Conservation (phyloP, 495 filamentous ascomycete species). For the Hypoxylon lenormandii region DNA sequence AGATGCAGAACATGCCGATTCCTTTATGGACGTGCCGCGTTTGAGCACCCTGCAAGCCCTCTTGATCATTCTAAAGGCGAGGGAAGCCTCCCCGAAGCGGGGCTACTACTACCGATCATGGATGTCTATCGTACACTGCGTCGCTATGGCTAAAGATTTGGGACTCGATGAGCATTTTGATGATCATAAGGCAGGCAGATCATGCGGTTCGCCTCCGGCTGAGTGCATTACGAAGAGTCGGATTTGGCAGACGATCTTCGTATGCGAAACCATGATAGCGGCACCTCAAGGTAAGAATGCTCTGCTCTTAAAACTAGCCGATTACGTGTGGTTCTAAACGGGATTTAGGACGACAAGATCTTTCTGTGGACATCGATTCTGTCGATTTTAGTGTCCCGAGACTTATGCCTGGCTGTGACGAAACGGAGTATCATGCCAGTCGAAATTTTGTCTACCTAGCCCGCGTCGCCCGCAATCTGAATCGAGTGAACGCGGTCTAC, state of each 20-base stretch:
- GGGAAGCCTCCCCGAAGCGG: slow-evolving; percentile 88
- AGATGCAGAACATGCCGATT: slow-evolving; percentile 84
- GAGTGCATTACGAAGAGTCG: slow-evolving; percentile 87
- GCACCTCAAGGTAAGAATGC: slow-evolving; percentile 82
- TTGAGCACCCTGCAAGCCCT: slow-evolving; percentile 94
- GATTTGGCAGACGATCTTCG: slow-evolving; percentile 90
- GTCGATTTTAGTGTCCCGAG: slow-evolving; percentile 79
- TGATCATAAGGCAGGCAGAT: slow-evolving; percentile 75
- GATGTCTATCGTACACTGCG: slow-evolving; percentile 93
- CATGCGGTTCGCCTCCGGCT: slow-evolving; percentile 73
- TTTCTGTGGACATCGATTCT: slow-evolving; percentile 77
- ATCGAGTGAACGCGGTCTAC: slow-evolving; percentile 79
- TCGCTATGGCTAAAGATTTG: slow-evolving; percentile 93
- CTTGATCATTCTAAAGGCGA: slow-evolving; percentile 87
- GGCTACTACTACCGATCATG: slow-evolving; percentile 98
- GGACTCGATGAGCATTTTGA: slow-evolving; percentile 88
- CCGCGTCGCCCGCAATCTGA: slow-evolving; percentile 79
- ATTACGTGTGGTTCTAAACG: slow-evolving; percentile 47
- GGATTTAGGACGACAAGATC: slow-evolving; percentile 79
- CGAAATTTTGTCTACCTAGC: slow-evolving; percentile 86
- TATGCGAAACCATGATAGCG: slow-evolving; percentile 92
- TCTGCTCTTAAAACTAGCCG: background rate
- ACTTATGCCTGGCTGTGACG: slow-evolving; percentile 74
- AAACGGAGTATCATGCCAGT: slow-evolving; percentile 79
- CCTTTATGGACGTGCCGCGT: slow-evolving; percentile 93